These are phyloP conservation scores for rapeseed (Brassica napus) DNA, from an alignment of 345 rosid species.

Conservation along the genomic window Da-Ae NC_063436.1:11557501-11558000, in stretches of 20 bases:
- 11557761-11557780: slow-evolving; percentile 3
- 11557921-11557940: slow-evolving; percentile 31
- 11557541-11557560: slow-evolving; percentile 1
- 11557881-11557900: slow-evolving; percentile 41
- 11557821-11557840: slow-evolving; percentile 96
- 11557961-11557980: too few species aligned
- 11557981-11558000: slow-evolving; percentile 89
- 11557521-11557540: neutral
- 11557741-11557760: neutral
- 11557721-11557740: neutral
- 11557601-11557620: neutral
- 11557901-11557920: slow-evolving; percentile 15
- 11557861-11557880: slow-evolving; percentile 82
- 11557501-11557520: slow-evolving; percentile 1
- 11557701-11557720: neutral
- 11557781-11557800: slow-evolving; percentile 81
- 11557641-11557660: neutral
- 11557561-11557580: neutral
- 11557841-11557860: slow-evolving; percentile 97
- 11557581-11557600: neutral
- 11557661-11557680: neutral
- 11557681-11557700: neutral
- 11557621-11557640: slow-evolving; percentile 1
- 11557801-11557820: slow-evolving; percentile 76
- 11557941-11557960: slow-evolving; percentile 2